Conservation (phyloP, 2,329 filamentous ascomycete genomes). For the Colletotrichum graminicola region DNA sequence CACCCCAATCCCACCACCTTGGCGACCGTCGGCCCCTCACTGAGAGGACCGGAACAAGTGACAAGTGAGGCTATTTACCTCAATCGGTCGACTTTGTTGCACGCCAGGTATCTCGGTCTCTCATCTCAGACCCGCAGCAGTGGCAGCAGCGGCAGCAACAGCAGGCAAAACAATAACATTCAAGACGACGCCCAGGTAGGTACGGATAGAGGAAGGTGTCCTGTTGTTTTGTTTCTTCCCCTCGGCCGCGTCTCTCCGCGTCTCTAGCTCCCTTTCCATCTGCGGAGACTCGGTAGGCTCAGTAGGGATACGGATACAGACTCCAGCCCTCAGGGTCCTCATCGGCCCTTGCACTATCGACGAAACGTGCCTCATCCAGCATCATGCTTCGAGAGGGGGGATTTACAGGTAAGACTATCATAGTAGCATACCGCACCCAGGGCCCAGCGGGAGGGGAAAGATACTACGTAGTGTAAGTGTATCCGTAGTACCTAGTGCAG, state of each 20-base stretch:
- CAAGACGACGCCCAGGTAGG: background rate
- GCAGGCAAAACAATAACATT: background rate
- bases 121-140: conserved; percentile 21
- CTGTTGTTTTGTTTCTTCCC: background rate
- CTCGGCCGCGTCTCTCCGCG: background rate
- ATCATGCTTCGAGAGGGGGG: conserved; percentile 22
- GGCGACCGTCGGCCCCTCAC: conserved; percentile 4
- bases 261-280: background rate
- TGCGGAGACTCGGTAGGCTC: background rate
- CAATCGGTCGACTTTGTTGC: background rate
- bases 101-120: conserved; percentile 18
- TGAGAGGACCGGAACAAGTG: background rate
- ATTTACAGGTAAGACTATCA: background rate
- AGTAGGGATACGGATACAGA: background rate
- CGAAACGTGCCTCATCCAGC: conserved; percentile 31
- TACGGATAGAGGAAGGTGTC: background rate
- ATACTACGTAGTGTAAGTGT: no score
- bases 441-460: background rate
- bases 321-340: background rate
- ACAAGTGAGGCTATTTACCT: background rate
- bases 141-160: background rate
- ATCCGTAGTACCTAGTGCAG: background rate
- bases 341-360: conserved; percentile 27
- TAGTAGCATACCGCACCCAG: background rate
- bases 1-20: background rate